A percentile compares a stretch with the other conserved stretches of the same genome.
These are phyloP conservation scores for Termitomyces sp. DNA, from an alignment of 768 basidiomycete genomes.

Conservation along the genomic window DNA sequence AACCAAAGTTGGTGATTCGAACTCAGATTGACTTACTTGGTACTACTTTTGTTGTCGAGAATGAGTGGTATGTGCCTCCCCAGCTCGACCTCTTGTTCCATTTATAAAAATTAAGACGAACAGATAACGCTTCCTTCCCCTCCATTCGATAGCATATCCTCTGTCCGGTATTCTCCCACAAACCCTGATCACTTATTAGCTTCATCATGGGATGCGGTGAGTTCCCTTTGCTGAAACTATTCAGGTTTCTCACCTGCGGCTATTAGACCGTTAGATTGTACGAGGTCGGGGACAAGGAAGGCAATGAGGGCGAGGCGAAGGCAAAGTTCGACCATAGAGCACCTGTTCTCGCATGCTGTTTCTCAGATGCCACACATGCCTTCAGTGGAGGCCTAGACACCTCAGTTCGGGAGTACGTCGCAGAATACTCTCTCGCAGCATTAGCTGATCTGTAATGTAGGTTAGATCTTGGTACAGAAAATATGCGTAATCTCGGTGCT, in stretches of 20 bases:
- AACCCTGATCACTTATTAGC: conserved; percentile 79
- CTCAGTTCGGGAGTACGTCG: conserved; percentile 74
- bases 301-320: conserved; percentile 60
- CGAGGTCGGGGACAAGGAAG: conserved; percentile 58
- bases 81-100: not conserved
- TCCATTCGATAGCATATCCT: conserved; percentile 83
- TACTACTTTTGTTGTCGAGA: not conserved
- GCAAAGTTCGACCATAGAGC: conserved; percentile 88
- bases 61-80: conserved; percentile 1
- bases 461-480: conserved; percentile 73
- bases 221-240: conserved; percentile 9
- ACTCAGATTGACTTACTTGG: no score
- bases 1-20: not conserved
- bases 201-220: conserved; percentile 85
- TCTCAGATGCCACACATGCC: conserved; percentile 60
- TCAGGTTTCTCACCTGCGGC: not conserved
- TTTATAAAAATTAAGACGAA: conserved; percentile 13
- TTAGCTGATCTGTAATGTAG: conserved; percentile 33
- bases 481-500: conserved; percentile 69
- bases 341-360: conserved; percentile 81
- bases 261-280: conserved; percentile 35
- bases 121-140: conserved; percentile 49
- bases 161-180: conserved; percentile 75
- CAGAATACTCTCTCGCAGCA: not conserved
- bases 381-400: conserved; percentile 90